Evolutionary conservation across 2,329 filamentous ascomycete species (phyloP).

Genomic region (Aphanocladium album): DNA sequence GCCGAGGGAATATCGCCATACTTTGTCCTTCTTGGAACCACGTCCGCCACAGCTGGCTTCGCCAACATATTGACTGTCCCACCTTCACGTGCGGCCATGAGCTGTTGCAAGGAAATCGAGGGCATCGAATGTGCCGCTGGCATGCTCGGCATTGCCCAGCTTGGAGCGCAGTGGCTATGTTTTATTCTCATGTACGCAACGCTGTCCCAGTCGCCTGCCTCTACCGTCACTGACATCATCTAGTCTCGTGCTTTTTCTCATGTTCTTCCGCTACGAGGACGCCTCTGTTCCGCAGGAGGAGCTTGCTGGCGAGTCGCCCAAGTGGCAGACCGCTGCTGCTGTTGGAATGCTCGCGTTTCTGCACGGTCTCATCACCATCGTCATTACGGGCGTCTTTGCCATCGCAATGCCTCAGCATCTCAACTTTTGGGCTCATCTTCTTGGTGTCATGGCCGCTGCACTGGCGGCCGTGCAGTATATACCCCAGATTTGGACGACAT

Average conservation of each 20-base stretch:
- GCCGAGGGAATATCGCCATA: slow-evolving; percentile 94
- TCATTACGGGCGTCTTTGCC: slow-evolving; percentile 65
- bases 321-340: slow-evolving; percentile 71
- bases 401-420: slow-evolving; percentile 59
- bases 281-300: slow-evolving; percentile 46
- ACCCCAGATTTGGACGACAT: slow-evolving; percentile 92
- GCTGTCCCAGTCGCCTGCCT: not conserved
- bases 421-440: slow-evolving; percentile 74
- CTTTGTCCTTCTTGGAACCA: slow-evolving; percentile 90
- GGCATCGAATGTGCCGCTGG: slow-evolving; percentile 80
- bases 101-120: slow-evolving; percentile 78
- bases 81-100: slow-evolving; percentile 75
- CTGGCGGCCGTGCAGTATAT: slow-evolving; percentile 88
- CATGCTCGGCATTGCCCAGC: slow-evolving; percentile 81
- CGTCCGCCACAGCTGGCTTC: slow-evolving; percentile 81
- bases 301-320: slow-evolving; percentile 50
- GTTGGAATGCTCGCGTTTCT: slow-evolving; percentile 69
- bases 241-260: slow-evolving; percentile 86
- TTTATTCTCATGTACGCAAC: slow-evolving; percentile 79
- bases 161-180: slow-evolving; percentile 87
- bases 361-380: slow-evolving; percentile 66
- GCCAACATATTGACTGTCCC: slow-evolving; percentile 88
- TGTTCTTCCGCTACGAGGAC: slow-evolving; percentile 76
- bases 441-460: slow-evolving; percentile 72
- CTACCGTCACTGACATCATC: slow-evolving; percentile 18